Evolutionary conservation across 306 rosid species (phyloP).

Genomic region (Fragaria ananassa): DNA sequence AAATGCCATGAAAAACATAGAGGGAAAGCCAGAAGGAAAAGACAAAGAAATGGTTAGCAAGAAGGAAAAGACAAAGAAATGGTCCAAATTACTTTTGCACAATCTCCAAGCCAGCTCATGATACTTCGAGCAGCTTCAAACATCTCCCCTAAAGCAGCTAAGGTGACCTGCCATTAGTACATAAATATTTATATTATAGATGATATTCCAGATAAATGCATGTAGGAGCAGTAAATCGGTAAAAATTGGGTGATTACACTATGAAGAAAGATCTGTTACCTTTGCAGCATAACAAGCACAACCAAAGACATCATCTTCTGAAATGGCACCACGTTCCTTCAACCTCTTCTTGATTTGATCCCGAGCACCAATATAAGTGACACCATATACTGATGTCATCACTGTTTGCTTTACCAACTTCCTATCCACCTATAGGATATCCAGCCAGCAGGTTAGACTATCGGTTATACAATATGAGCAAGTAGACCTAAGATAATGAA

Average conservation of each 20-base stretch:
- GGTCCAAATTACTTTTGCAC: conserved; percentile 74
- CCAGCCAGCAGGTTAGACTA: conserved; percentile 30
- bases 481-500: conserved; percentile 9
- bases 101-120: conserved; percentile 94
- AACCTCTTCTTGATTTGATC: conserved; percentile 91
- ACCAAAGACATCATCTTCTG: conserved; percentile 61
- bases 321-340: conserved; percentile 61
- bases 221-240: background rate
- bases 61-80: background rate
- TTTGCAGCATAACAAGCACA: conserved; percentile 93
- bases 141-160: conserved; percentile 91
- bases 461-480: conserved; percentile 23
- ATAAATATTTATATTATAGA: background rate
- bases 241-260: background rate
- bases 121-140: conserved; percentile 88
- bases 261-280: conserved; percentile 34
- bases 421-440: conserved; percentile 68
- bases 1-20: background rate
- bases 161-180: conserved; percentile 55
- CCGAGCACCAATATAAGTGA: conserved; percentile 91
- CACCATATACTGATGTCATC: conserved; percentile 99
- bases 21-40: background rate
- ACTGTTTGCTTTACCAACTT: conserved; percentile 99
- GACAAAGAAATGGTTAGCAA: too few relatives aligned
- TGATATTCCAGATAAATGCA: background rate